Base-by-base conservation (phyloP, 1,284 basidiomycete genomes). In the Cutaneotrichosporon dermatis region DNA sequence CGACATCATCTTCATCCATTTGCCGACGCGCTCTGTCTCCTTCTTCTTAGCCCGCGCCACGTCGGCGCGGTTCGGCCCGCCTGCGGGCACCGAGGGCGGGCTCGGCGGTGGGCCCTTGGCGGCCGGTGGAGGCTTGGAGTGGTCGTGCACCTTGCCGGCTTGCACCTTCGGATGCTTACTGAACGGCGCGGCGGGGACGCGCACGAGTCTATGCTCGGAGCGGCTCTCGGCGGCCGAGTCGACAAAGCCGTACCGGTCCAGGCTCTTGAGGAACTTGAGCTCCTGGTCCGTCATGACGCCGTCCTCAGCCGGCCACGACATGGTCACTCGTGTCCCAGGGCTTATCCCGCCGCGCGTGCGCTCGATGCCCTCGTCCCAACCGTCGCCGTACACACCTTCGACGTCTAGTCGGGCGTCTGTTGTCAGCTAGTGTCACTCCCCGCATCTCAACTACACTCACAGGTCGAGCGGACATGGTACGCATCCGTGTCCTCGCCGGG, bases 291-390 rank as follows among this genome's bases (percentile, higher is more conserved):
- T 64, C 10, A 79, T 64, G 39, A 67, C 65, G 12, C 70, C 69
- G 2, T 60, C 61, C 53, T 83, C 51, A 76, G 74, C 62, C 79
- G 82, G 62, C 78, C 81, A 77, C 10, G 80, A 83, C 9, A 87
- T 69, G 4, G 86, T 84, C 52, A 64, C 66, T 36, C 76, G 60
- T 40, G 70, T 67, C 10, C 61, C 63, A 1, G 63, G 55, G 13
- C 58, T 48, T 53, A 88, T 80, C 53, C 88, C 84, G n/a, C 91
- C 91, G 58, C 92, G 83, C n/a, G 92, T 96, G 44, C 91, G 85
- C 79, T 96, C 92, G 13, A 92, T 82, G 41, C 92, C 92, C 67
- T 94, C 91, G 66, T 89, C 88, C 78, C 87, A 91, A 0, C 92
- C 92, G 74, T 96, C 92, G 4, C 92, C 92, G 70, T 86, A 88